phyloP scores from a whole-genome alignment of 2,329 filamentous ascomycete species.

The Verticillium klebahnii region DNA sequence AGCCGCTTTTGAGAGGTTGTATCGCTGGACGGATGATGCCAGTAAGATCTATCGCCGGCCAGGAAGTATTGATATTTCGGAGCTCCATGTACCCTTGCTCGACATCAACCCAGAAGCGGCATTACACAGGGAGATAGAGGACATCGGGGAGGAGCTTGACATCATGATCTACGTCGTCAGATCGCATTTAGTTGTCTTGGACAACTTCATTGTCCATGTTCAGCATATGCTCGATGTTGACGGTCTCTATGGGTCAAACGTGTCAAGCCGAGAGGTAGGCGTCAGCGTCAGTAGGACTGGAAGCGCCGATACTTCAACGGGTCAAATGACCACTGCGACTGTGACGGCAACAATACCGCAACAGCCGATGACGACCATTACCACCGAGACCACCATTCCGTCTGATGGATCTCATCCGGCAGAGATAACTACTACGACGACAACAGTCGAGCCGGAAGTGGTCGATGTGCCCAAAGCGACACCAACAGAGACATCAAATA shows the following conservation, averaged over 20 bases:
- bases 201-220: slow-evolving; percentile 19
- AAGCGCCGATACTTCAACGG: background rate
- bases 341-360: background rate
- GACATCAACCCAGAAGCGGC: slow-evolving; percentile 37
- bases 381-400: background rate
- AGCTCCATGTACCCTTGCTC: slow-evolving; percentile 24
- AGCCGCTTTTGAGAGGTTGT: slow-evolving; percentile 30
- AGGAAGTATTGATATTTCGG: slow-evolving; percentile 13
- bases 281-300: background rate
- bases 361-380: background rate
- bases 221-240: background rate
- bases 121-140: slow-evolving; percentile 38
- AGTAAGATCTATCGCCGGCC: slow-evolving; percentile 14
- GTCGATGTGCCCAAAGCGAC: background rate
- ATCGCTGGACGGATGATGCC: slow-evolving; percentile 14
- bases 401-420: background rate
- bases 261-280: background rate
- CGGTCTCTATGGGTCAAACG: background rate
- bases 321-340: background rate
- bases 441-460: background rate
- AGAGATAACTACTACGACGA: background rate
- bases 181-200: slow-evolving; percentile 27
- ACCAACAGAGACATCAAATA: background rate
- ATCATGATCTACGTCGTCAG: slow-evolving; percentile 37
- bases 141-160: slow-evolving; percentile 42